Percentiles rank a stretch among this genome's conserved stretches.
Conservation (phyloP, 192 early-diverging fungal genomes). For the Coemansia sp. region DNA sequence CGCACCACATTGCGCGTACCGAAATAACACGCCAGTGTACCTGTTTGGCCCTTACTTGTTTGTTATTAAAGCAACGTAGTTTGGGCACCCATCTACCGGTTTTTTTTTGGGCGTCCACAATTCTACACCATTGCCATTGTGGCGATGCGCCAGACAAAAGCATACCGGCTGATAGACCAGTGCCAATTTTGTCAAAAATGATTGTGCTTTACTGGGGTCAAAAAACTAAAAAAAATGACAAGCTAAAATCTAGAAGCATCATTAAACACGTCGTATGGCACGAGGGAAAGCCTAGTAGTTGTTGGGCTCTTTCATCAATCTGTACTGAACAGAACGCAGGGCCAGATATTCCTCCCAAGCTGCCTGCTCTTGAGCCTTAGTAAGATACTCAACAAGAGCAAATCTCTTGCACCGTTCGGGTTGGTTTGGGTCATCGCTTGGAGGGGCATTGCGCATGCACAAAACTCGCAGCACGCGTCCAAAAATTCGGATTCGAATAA, state of each 20-base stretch:
- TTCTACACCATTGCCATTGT: background rate
- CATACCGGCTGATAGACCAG: background rate
- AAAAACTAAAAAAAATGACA: background rate
- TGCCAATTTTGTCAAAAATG: background rate
- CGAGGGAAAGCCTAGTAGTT: conserved; percentile 7
- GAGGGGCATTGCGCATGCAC: conserved; percentile 11
- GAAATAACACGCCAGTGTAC: background rate
- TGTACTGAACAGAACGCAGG: conserved; percentile 37
- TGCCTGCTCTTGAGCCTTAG: conserved; percentile 37
- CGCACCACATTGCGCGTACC: background rate
- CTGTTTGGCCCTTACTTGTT: background rate
- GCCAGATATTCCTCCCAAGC: conserved; percentile 55
- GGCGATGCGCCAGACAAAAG: background rate
- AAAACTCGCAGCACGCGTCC: conserved; percentile 60
- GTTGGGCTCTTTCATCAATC: conserved; percentile 31
- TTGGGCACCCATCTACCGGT: background rate
- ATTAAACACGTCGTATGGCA: background rate
- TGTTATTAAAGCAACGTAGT: background rate
- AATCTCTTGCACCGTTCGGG: conserved; percentile 14
- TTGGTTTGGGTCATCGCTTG: conserved; percentile 8
- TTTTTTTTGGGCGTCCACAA: background rate
- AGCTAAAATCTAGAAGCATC: background rate
- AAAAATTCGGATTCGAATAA: conserved; percentile 61
- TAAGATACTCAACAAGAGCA: conserved; percentile 30
- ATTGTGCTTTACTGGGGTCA: conserved; percentile 2